Conservation (phyloP, 441 rosid genomes). For the Daphne laureola region DNA sequence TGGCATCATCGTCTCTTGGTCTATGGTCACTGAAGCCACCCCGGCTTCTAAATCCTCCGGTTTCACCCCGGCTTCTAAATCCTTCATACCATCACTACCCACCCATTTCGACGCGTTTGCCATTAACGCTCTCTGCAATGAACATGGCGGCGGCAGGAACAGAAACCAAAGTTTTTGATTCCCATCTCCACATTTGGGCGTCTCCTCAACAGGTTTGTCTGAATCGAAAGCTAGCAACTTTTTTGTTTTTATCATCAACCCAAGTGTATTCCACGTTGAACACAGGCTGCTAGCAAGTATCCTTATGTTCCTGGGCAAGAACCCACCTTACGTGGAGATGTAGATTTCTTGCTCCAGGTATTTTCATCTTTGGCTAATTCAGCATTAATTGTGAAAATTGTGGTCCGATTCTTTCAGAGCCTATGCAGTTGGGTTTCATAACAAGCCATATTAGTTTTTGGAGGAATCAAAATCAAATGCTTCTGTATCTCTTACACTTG, state of each 20-base stretch:
- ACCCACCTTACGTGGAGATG: conserved; percentile 72
- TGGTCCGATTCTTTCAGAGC: no score
- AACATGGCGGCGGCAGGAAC: conserved; percentile 36
- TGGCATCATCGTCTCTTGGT: no score
- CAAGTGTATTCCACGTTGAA: not conserved
- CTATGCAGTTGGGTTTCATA: no score
- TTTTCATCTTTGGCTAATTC: no score
- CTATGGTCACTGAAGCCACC: conserved; percentile 20
- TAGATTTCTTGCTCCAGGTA: conserved; percentile 85
- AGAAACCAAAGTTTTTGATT: conserved; percentile 51
- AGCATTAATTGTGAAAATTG: no score
- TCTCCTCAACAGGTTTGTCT: conserved; percentile 70
- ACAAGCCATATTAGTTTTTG: no score
- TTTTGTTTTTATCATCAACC: no score
- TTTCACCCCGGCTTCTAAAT: conserved; percentile 10
- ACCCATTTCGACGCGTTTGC: conserved; percentile 8
- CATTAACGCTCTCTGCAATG: conserved; percentile 15
- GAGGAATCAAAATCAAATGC: no score
- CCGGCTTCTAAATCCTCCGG: conserved; percentile 15
- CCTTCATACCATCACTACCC: conserved; percentile 2
- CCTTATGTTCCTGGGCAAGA: conserved; percentile 93
- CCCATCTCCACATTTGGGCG: conserved; percentile 93
- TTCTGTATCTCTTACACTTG: not conserved
- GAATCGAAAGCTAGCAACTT: no score
- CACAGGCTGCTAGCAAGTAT: conserved; percentile 54